Base-by-base conservation (phyloP, 768 basidiomycete species). In the Rhodotorula graminis region DNA sequence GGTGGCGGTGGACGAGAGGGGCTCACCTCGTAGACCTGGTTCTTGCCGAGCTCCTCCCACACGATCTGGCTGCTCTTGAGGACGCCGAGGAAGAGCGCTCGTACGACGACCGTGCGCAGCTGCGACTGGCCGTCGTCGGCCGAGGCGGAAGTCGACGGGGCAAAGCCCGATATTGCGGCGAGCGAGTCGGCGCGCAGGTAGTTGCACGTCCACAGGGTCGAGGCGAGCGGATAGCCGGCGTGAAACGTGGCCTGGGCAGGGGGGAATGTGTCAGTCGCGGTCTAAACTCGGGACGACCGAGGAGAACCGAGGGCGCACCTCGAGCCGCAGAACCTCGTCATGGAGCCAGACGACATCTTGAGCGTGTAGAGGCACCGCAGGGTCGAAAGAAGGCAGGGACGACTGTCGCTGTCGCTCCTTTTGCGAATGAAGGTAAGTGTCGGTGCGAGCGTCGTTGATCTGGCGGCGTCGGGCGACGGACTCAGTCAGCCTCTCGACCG, bases 401-500 rank as follows among this genome's bases (percentile, higher is more conserved):
- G 25, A 50, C 9, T n/a, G 46, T 1, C 29, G 16, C 19, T 52
- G n/a, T 2, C 37, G 29, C n/a, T 21, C 9, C 12, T 65, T 42
- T 14, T 53, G 64, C 8, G 67, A 61, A 15, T 58, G 33, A 8
- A 66, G 65, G 62, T 33, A 75, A 27, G 67, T 69, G 56, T 75
- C 74, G 3, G 74, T 75, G 31, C 70, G 47, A 23, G 67, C 50
- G 65, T 75, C 74, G 44, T 72, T 71, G 56, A 75, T 66, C 74
- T 75, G 4, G 19, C 37, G 37, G 37, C 37, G 37, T 37, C 37
- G 37, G 37, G n/a, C n/a, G n/a, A n/a, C n/a, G n/a, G n/a, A n/a
- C n/a, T n/a, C n/a, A n/a, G n/a, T n/a, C n/a, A n/a, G n/a, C n/a
- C n/a, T n/a, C n/a, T n/a, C n/a, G n/a, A n/a, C n/a, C n/a, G n/a